Base-by-base conservation (phyloP, 2,329 filamentous ascomycete genomes). In the Aspergillus clavatus region DNA sequence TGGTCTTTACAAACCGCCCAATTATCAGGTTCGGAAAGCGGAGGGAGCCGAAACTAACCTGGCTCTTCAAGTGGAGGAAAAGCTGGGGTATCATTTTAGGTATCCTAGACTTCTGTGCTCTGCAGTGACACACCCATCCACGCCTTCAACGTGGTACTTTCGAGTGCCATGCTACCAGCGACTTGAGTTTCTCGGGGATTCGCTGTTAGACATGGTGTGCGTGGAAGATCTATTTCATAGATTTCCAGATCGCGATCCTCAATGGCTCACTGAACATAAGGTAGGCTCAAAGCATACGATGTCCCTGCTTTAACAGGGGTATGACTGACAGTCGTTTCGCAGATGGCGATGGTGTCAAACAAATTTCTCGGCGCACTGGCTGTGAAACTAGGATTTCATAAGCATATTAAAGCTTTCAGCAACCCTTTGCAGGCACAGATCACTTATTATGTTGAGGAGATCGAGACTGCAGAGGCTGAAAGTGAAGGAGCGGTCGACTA, bases 241-340 rank as follows among this genome's bases (percentile, higher is more conserved):
- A 3, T 89, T 86, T 56, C 89, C 89, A 0, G 73, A 80, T 41
- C 87, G 85, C 46, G 89, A 95, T 59, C 91, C 93, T 0, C 90
- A 97, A 63, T 97, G 91, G 91, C 75, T 98, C 47, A 97, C 93
- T 0, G 93, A 97, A 68, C 91, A 97, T 75, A 97, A 97, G 56
- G 73, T 73, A 60, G 42, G 60, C 48, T 18, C 1, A 35, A 11
- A 3, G n/a, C 3, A 7, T 3, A 24, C 7, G 14, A n/a, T 23
- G 3, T 11, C 3, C 7, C 6, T 4, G 21, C 7, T n/a, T 5
- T n/a, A n/a, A 5, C 7, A 14, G 28, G 11, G 18, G 14, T 23
- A 26, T 18, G 33, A 21, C 45, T 61, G 38, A 58, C 18, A 21
- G 22, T 6, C 41, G 26, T n/a, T 33, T 16, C 38, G 27, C 48